A percentile compares a stretch with the other conserved stretches of the same genome.
Conservation (phyloP, 148 eudicot genomes). For the Spergularia bocconei region DNA sequence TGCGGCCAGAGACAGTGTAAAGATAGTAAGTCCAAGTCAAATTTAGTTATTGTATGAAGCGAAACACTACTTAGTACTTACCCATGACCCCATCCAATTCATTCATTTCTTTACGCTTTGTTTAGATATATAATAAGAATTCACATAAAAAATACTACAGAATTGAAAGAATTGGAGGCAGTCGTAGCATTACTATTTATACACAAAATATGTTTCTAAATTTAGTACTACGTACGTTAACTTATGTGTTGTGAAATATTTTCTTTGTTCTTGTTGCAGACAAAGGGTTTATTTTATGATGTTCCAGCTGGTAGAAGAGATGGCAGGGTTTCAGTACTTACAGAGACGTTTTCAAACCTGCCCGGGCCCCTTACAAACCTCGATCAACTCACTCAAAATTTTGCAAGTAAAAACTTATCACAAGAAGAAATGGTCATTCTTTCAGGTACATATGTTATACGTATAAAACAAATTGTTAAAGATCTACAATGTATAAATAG, state of each 20-base stretch:
- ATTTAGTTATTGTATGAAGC: background rate
- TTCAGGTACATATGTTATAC: conserved; percentile 29
- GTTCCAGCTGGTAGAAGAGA: conserved; percentile 29
- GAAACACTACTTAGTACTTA: no score
- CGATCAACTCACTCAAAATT: conserved; percentile 21
- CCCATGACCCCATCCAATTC: no score
- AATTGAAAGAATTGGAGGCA: no score
- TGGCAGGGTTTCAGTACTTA: conserved; percentile 21
- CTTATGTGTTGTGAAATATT: no score
- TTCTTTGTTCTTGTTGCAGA: conserved; percentile 6
- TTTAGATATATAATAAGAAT: background rate
- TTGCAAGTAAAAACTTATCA: conserved; percentile 15
- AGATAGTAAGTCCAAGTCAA: conserved; percentile 4
- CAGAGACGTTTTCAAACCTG: conserved; percentile 20
- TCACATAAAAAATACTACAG: no score
- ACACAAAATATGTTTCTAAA: no score
- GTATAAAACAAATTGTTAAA: no score
- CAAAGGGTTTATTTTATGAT: conserved; percentile 13
- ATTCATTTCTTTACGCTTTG: no score
- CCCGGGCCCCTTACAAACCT: conserved; percentile 14
- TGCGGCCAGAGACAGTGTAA: conserved; percentile 30
- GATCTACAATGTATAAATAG: no score
- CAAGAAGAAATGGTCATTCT: conserved; percentile 32
- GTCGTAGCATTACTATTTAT: no score
- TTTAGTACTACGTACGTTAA: background rate